Conservation (phyloP, 495 filamentous ascomycete genomes). For the Clohesyomyces aquaticus region DNA sequence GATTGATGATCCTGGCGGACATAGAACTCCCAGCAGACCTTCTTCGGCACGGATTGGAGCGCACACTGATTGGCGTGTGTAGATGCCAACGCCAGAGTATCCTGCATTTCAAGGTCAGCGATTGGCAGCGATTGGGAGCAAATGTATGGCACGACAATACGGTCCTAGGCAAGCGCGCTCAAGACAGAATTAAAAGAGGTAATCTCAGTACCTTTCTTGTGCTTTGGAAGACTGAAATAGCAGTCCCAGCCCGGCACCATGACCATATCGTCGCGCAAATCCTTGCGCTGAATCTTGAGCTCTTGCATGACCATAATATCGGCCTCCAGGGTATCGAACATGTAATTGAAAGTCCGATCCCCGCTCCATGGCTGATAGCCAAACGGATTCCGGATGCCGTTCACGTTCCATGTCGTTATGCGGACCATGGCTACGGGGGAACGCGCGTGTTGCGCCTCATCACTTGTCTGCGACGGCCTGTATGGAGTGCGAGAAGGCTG, state of each 20-base stretch:
- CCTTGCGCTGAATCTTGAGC: conserved; percentile 93
- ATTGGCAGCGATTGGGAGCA: no score
- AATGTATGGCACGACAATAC: no score
- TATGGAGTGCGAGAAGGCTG: not conserved
- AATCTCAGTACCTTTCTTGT: conserved; percentile 77
- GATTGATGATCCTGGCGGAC: conserved; percentile 73
- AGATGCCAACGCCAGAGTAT: conserved; percentile 96
- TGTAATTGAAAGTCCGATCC: conserved; percentile 84
- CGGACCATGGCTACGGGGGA: conserved; percentile 64
- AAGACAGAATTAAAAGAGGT: conserved; percentile 1
- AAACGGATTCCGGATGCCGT: conserved; percentile 96
- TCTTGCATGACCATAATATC: conserved; percentile 97
- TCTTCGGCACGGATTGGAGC: conserved; percentile 91
- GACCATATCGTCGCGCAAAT: conserved; percentile 94
- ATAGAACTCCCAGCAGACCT: conserved; percentile 82
- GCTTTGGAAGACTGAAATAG: conserved; percentile 86
- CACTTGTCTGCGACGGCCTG: not conserved
- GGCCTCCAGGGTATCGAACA: conserved; percentile 93
- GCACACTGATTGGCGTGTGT: conserved; percentile 87
- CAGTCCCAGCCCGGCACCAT: conserved; percentile 95
- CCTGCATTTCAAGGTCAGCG: conserved; percentile 54
- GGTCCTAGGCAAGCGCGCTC: not conserved
- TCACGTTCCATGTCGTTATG: conserved; percentile 95
- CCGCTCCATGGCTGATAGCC: conserved; percentile 93
- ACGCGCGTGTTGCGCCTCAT: conserved; percentile 39